Percentiles rank a stretch among this genome's conserved stretches.
Conservation (phyloP, 1,284 basidiomycete species). For the Clitocybe nebularis region DNA sequence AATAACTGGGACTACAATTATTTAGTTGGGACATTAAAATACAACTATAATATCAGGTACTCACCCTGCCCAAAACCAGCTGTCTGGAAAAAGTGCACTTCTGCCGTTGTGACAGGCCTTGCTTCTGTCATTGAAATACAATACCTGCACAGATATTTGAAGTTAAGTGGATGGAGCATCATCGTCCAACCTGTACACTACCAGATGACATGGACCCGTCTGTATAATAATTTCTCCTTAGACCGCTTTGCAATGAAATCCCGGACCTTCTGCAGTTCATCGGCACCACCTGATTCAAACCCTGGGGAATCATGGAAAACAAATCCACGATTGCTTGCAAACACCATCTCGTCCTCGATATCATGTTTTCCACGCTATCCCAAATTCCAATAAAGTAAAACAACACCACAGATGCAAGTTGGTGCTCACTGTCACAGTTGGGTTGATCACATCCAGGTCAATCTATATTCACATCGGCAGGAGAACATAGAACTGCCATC, state of each 20-base stretch:
- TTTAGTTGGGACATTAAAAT: not conserved
- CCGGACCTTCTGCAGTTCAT: slow-evolving; percentile 17
- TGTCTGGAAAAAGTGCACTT: not conserved
- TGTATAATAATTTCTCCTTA: not conserved
- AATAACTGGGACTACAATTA: not conserved
- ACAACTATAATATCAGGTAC: not conserved
- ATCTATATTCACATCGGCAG: no score
- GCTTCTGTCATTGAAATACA: not conserved
- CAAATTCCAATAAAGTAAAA: no score
- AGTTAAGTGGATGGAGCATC: not conserved
- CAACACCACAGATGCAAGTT: no score
- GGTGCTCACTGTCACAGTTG: no score
- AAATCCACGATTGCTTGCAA: slow-evolving; percentile 21
- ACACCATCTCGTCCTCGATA: slow-evolving; percentile 25
- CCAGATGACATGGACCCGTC: slow-evolving; percentile 21
- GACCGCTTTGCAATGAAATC: slow-evolving; percentile 16
- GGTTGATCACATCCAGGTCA: no score
- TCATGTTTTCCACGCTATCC: slow-evolving; percentile 26
- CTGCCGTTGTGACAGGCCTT: not conserved
- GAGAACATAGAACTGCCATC: no score
- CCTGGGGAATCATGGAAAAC: slow-evolving; percentile 26
- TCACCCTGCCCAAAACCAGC: not conserved
- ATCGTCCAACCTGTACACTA: slow-evolving; percentile 5
- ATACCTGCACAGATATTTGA: not conserved
- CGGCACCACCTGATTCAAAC: slow-evolving; percentile 19